Base-by-base conservation (phyloP, 202 grass and related monocot genomes). In the Hordeum pubiflorum region DNA sequence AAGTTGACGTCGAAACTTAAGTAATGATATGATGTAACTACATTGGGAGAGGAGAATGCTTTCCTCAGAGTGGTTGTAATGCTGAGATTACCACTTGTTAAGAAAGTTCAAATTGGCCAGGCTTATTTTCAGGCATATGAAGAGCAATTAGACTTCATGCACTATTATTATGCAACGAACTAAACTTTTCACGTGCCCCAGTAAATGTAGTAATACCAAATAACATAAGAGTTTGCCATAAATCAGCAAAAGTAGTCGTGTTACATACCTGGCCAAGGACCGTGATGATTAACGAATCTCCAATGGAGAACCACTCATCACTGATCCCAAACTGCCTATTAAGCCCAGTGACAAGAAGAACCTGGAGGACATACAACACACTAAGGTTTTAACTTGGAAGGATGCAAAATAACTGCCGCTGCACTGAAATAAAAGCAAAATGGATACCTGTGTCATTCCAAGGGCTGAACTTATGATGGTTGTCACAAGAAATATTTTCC, bases 281-380 rank as follows among this genome's bases (percentile, higher is more conserved):
- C 57, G 96, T 99, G 79, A 99, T 96, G 76, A 99, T 93, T 85
- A 99, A 88, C 22, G 92, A 99, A 82, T 99, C 92, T 48, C 92
- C 96, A 91, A 96, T 91, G 57, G 90, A 89, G 86, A 99, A 99
- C 96, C 96, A 93, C 78, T 99, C 92, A 61, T 99, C 92, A 73
- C 85, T 99, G 27, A 96, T 90, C 77, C 92, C 96, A 57, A 99
- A 79, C 74, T 93, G 86, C 58, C 80, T 87, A 85, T 99, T 99
- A 78, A 96, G 78, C 69, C 90, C 90, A 29, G 87, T 95, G 72
- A 99, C 92, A 82, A 99, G 92, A 55, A 96, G 71, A 68, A 99
- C 92, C 92, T 99, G 73, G 63, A 77, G 79, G 79, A 79, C 71
- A 76, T 27, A 91, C 72, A 83, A 34, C 9, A 60, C 26, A 78